A percentile compares a stretch with the other conserved stretches of the same genome.
Conservation (phyloP, 1,284 basidiomycete species). For the Cerioporus squamosus region DNA sequence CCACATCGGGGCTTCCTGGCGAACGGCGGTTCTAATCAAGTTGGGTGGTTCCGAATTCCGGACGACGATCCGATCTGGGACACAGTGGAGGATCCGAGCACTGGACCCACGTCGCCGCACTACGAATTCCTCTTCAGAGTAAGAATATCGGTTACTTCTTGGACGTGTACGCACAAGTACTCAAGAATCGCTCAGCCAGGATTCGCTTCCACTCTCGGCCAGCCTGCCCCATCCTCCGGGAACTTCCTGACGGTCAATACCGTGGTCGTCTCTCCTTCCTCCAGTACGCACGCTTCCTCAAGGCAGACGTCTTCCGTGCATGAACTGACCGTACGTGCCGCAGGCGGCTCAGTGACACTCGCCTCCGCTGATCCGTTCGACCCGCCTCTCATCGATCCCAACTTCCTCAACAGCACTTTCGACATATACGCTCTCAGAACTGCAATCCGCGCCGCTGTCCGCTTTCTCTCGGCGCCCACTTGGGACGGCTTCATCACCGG, state of each 20-base stretch:
- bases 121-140: conserved; percentile 24
- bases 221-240: conserved; percentile 29
- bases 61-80: conserved; percentile 2
- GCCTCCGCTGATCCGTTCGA: conserved; percentile 27
- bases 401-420: conserved; percentile 21
- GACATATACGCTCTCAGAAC: conserved; percentile 20
- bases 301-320: background rate
- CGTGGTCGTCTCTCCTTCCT: conserved; percentile 37
- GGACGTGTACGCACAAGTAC: background rate
- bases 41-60: conserved; percentile 32
- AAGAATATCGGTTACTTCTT: background rate
- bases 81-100: conserved; percentile 15
- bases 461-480: conserved; percentile 19
- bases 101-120: conserved; percentile 22
- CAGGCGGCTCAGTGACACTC: conserved; percentile 32
- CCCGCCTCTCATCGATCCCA: conserved; percentile 28
- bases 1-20: conserved; percentile 29
- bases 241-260: conserved; percentile 34
- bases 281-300: conserved; percentile 33
- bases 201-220: conserved; percentile 6
- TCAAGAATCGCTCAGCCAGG: background rate
- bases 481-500: conserved; percentile 23
- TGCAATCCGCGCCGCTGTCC: conserved; percentile 12
- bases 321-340: background rate
- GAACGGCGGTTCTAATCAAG: conserved; percentile 21